These are phyloP conservation scores for Sporothrix mexicana DNA, from an alignment of 2,329 filamentous ascomycete species.

Conservation along the genomic window DNA sequence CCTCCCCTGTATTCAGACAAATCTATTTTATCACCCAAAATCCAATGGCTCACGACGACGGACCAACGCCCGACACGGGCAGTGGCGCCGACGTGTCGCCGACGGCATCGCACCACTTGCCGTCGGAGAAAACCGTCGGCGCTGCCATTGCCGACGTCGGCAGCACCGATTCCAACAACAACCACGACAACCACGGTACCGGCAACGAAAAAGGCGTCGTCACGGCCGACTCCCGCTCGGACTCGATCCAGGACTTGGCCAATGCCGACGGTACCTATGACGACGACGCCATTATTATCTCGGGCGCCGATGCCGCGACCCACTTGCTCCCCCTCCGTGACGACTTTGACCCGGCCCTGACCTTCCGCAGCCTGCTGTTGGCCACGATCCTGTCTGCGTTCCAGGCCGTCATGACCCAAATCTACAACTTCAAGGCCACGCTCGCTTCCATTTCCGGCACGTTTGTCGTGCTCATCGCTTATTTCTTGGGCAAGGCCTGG, in stretches of 20 bases:
- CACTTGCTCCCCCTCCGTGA: slow-evolving; percentile 59
- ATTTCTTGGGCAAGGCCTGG: slow-evolving; percentile 60
- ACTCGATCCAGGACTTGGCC: slow-evolving; percentile 38
- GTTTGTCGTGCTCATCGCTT: slow-evolving; percentile 63
- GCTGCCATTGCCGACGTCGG: background rate
- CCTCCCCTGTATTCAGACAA: no score
- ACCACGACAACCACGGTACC: background rate
- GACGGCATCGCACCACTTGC: background rate
- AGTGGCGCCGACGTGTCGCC: slow-evolving; percentile 12
- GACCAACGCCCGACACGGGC: slow-evolving; percentile 23
- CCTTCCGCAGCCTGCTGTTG: slow-evolving; percentile 59
- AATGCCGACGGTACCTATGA: slow-evolving; percentile 42
- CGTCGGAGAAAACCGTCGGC: slow-evolving; percentile 10
- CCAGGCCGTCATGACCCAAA: slow-evolving; percentile 61
- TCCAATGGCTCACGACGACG: slow-evolving; percentile 11
- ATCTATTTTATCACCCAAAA: no score
- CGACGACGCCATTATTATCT: slow-evolving; percentile 55
- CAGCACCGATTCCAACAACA: background rate
- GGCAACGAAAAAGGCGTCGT: slow-evolving; percentile 12
- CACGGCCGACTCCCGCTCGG: background rate
- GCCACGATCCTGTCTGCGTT: slow-evolving; percentile 57
- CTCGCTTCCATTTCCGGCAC: slow-evolving; percentile 55
- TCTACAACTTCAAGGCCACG: slow-evolving; percentile 57
- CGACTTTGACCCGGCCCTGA: slow-evolving; percentile 58
- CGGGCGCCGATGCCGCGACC: slow-evolving; percentile 56